Conservation (phyloP, 495 filamentous ascomycete genomes). For the Neurospora sp. region DNA sequence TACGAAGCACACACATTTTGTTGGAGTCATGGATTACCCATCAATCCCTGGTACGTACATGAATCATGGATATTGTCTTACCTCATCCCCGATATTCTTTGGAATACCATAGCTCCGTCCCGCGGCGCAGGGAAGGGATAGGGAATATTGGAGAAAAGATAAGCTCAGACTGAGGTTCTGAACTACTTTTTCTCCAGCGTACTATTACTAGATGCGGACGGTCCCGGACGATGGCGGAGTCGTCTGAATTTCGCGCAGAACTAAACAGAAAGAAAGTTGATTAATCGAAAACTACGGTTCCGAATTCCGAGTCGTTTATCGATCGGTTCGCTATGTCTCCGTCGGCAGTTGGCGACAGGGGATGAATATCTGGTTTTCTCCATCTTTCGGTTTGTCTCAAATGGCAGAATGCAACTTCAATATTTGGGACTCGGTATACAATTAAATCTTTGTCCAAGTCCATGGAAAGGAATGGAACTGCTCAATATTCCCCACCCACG, state of each 20-base stretch:
- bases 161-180: neutral
- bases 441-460: neutral
- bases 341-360: neutral
- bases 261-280: neutral
- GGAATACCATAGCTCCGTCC: neutral
- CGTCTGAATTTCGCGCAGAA: neutral
- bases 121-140: neutral
- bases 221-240: neutral
- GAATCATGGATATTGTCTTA: neutral
- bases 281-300: neutral
- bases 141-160: neutral
- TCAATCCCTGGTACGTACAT: neutral
- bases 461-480: neutral
- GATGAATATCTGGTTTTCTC: neutral
- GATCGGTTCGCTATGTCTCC: neutral
- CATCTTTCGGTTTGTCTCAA: neutral
- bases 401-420: neutral
- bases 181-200: neutral
- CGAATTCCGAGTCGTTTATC: neutral
- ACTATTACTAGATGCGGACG: neutral
- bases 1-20: neutral
- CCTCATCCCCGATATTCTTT: neutral
- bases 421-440: neutral
- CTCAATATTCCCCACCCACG: neutral
- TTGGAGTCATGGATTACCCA: neutral